Evolutionary conservation across 1,284 basidiomycete species (phyloP).

Genomic region (Cystobasidium slooffiae): DNA sequence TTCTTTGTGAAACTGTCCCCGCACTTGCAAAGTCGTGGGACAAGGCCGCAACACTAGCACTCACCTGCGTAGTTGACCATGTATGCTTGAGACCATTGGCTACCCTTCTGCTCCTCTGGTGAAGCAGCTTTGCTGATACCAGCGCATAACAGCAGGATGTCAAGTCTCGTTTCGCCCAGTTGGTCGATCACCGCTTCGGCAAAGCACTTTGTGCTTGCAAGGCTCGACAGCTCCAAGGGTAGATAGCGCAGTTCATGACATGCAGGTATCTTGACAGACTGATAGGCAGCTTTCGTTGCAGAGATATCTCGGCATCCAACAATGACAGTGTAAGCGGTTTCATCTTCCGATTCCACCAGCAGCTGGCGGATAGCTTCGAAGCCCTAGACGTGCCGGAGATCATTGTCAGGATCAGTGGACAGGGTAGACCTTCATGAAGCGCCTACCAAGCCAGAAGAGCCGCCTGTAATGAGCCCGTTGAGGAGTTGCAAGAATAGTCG

Average conservation of each 20-base stretch:
- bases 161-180: slow-evolving; percentile 4
- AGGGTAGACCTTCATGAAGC: not conserved
- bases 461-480: not conserved
- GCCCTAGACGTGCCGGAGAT: not conserved
- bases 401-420: not conserved
- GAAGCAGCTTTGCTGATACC: slow-evolving; percentile 27
- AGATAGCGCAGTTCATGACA: not conserved
- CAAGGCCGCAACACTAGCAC: not conserved
- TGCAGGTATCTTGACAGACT: not conserved
- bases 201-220: slow-evolving; percentile 2
- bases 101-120: not conserved
- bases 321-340: slow-evolving; percentile 13
- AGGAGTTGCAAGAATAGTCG: no score
- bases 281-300: slow-evolving; percentile 12
- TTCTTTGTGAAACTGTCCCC: no score
- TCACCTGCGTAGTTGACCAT: slow-evolving; percentile 30
- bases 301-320: slow-evolving; percentile 15
- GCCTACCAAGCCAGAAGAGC: slow-evolving; percentile 24
- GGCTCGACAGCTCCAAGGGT: slow-evolving; percentile 18
- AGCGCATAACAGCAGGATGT: slow-evolving; percentile 26
- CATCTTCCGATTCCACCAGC: not conserved
- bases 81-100: slow-evolving; percentile 12
- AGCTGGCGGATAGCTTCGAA: slow-evolving; percentile 38
- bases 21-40: no score
- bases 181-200: not conserved